Evolutionary conservation across 2,329 filamentous ascomycete genomes (phyloP).

Genomic region (Fusarium kyushuense): DNA sequence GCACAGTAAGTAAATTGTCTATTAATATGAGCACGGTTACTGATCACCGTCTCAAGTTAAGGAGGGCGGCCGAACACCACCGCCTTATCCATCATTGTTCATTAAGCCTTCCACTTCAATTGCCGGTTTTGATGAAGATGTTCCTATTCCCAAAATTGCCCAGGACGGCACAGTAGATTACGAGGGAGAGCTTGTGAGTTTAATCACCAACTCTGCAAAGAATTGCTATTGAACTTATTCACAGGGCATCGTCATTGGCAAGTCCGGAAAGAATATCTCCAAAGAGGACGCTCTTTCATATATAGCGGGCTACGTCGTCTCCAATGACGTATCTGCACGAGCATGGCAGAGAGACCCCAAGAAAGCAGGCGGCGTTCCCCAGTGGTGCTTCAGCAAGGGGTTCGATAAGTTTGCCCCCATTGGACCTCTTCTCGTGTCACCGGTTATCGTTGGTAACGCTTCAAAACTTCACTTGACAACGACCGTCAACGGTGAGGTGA

Average conservation of each 20-base stretch:
- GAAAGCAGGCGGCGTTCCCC: slow-evolving; percentile 55
- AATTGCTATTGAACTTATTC: background rate
- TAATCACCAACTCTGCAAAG: accelerated
- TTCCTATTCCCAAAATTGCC: slow-evolving; percentile 61
- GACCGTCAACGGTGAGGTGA: slow-evolving; percentile 62
- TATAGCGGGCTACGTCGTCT: slow-evolving; percentile 59
- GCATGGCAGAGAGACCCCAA: slow-evolving; percentile 65
- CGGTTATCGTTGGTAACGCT: slow-evolving; percentile 48
- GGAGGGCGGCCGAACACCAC: slow-evolving; percentile 64
- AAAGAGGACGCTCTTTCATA: slow-evolving; percentile 59
- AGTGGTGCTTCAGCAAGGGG: slow-evolving; percentile 69
- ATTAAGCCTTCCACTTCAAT: slow-evolving; percentile 62
- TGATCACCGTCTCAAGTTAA: slow-evolving; percentile 54
- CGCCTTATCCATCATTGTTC: slow-evolving; percentile 63
- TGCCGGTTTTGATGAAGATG: slow-evolving; percentile 51
- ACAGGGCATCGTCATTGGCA: slow-evolving; percentile 64
- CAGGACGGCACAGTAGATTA: slow-evolving; percentile 62
- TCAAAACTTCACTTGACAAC: slow-evolving; percentile 52
- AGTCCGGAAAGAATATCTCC: slow-evolving; percentile 63
- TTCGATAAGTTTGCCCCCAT: slow-evolving; percentile 68
- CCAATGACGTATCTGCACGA: slow-evolving; percentile 68
- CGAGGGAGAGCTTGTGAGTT: slow-evolving; percentile 60
- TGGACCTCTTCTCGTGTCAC: slow-evolving; percentile 59
- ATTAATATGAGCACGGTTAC: accelerated
- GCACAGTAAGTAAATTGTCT: slow-evolving; percentile 47